Evolutionary conservation across 2,329 filamentous ascomycete genomes (phyloP).

Genomic region (Incumbomyces delicatus): DNA sequence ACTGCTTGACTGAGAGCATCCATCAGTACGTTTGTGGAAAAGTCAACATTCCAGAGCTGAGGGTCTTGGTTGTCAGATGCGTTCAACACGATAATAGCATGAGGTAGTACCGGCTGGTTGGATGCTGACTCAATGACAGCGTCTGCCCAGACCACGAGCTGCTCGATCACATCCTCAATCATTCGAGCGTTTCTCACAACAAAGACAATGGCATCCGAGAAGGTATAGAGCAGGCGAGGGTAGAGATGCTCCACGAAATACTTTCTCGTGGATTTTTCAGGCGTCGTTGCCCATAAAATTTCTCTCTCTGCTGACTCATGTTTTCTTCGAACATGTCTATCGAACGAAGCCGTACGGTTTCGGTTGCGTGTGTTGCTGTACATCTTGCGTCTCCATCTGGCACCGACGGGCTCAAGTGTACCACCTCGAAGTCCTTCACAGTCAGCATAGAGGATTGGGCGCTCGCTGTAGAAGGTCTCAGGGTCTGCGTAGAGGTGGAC

Average conservation of each 20-base stretch:
- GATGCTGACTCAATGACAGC: conserved; percentile 44
- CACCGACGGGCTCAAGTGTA: conserved; percentile 23
- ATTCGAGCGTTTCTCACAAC: conserved; percentile 33
- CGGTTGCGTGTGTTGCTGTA: background rate
- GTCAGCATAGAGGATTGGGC: conserved; percentile 42
- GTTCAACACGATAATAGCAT: conserved; percentile 47
- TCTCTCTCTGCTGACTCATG: conserved; percentile 11
- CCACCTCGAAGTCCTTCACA: conserved; percentile 46
- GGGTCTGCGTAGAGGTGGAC: conserved; percentile 46
- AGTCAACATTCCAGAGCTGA: conserved; percentile 35
- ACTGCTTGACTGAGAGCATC: conserved; percentile 28
- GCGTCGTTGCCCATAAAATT: conserved; percentile 27
- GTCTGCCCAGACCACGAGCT: conserved; percentile 42
- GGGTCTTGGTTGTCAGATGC: conserved; percentile 31
- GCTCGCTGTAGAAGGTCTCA: conserved; percentile 27
- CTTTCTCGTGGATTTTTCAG: conserved; percentile 26
- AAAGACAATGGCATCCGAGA: conserved; percentile 38
- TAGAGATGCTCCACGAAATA: conserved; percentile 34
- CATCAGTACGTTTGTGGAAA: conserved; percentile 32
- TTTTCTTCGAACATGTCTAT: conserved; percentile 1
- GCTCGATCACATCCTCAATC: background rate
- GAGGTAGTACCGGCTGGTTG: conserved; percentile 47
- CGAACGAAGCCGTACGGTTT: background rate
- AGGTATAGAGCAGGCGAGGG: conserved; percentile 38
- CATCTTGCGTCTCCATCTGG: conserved; percentile 22